These are phyloP conservation scores for Hansenula lynferdii DNA, from an alignment of 1,139 yeast genomes.

Conservation along the genomic window DNA sequence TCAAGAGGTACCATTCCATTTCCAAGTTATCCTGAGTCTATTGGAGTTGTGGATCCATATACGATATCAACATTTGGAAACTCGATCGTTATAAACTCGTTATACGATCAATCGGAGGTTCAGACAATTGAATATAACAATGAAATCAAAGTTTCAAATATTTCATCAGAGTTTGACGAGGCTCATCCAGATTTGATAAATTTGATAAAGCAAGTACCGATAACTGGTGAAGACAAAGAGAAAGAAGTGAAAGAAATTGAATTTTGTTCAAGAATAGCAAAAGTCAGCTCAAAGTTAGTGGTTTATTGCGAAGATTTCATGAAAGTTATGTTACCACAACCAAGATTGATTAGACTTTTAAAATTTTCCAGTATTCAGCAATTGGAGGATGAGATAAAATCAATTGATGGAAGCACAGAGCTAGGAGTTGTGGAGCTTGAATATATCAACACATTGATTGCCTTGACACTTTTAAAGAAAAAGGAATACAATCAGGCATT, in stretches of 20 bases:
- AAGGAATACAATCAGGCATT: conserved; percentile 26
- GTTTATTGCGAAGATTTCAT: conserved; percentile 29
- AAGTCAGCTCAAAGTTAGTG: conserved; percentile 30
- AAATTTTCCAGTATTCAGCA: conserved; percentile 26
- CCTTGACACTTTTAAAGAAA: conserved; percentile 28
- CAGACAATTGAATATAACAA: conserved; percentile 30
- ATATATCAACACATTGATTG: conserved; percentile 33
- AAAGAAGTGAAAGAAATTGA: conserved; percentile 18
- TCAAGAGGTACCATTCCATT: conserved; percentile 84
- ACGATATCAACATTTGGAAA: conserved; percentile 34
- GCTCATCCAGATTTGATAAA: conserved; percentile 26
- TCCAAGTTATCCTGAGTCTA: conserved; percentile 45
- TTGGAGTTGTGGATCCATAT: conserved; percentile 40
- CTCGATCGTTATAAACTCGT: conserved; percentile 33
- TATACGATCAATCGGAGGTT: conserved; percentile 36
- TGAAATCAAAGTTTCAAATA: conserved; percentile 17
- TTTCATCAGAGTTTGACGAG: conserved; percentile 20
- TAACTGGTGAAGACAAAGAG: conserved; percentile 9
- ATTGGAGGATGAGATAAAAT: conserved; percentile 29
- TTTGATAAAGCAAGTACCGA: conserved; percentile 25
- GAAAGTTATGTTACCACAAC: conserved; percentile 34
- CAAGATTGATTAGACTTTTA: conserved; percentile 34
- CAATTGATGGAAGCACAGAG: conserved; percentile 26
- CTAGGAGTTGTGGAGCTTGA: conserved; percentile 29
- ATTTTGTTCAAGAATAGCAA: conserved; percentile 28